Percentiles rank a stretch among this genome's conserved stretches.
phyloP scores from a whole-genome alignment of 2,329 filamentous ascomycete genomes.

The Aspergillus jensenii region DNA sequence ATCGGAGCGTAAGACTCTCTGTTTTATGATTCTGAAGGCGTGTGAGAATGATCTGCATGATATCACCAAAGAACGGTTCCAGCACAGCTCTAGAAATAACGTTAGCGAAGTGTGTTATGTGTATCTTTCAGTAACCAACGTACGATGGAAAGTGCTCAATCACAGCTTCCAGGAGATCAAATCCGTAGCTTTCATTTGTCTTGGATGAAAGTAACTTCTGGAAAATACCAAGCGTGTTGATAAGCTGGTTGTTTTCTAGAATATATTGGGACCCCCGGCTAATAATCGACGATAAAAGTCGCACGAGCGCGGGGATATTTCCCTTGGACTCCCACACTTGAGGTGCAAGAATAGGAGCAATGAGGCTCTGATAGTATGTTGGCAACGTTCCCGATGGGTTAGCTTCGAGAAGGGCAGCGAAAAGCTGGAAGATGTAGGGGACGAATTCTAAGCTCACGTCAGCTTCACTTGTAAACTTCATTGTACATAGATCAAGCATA shows the following conservation, averaged over 20 bases:
- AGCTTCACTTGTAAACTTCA: constrained; percentile 21
- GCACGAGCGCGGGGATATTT: constrained; percentile 87
- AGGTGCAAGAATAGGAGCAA: constrained; percentile 77
- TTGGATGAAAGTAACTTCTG: constrained; percentile 82
- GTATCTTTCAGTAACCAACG: constrained; percentile 35
- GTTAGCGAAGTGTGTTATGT: constrained; percentile 3
- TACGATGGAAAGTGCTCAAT: constrained; percentile 71
- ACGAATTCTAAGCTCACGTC: constrained; percentile 69
- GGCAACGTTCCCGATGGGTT: constrained; percentile 78
- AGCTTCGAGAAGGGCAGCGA: constrained; percentile 84
- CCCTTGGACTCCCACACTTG: constrained; percentile 86
- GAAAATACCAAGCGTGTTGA: constrained; percentile 91
- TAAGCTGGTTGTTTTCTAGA: constrained; percentile 74
- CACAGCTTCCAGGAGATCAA: constrained; percentile 84
- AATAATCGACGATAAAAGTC: constrained; percentile 80
- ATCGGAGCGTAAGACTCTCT: constrained; percentile 81
- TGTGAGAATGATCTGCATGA: constrained; percentile 79
- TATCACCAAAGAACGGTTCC: constrained; percentile 73
- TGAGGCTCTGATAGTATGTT: constrained; percentile 74
- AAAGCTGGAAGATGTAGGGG: constrained; percentile 94
- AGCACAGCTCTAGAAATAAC: constrained; percentile 55
- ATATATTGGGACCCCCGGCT: constrained; percentile 73
- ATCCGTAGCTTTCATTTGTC: constrained; percentile 79
- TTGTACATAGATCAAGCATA: constrained; percentile 32
- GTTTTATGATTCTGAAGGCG: constrained; percentile 70